These are phyloP conservation scores for Cornus florida DNA, from an alignment of 148 eudicot species.

Conservation along the genomic window DNA sequence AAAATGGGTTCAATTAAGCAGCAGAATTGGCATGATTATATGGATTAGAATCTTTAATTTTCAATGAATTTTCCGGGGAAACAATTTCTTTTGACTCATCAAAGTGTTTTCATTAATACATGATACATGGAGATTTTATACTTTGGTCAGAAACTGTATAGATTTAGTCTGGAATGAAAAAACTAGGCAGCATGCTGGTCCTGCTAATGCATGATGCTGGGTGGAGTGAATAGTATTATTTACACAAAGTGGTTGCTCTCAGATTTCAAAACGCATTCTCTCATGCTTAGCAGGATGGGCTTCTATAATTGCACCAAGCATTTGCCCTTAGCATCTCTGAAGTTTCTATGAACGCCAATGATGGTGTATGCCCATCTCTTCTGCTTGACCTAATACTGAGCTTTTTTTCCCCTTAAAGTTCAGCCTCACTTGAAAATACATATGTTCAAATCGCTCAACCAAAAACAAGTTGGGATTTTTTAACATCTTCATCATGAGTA, in stretches of 20 bases:
- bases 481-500: no score
- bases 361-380: not conserved
- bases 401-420: not conserved
- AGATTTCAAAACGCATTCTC: no score
- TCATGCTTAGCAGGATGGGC: no score
- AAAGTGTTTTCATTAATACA: not conserved
- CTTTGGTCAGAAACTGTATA: not conserved
- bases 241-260: no score
- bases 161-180: not conserved
- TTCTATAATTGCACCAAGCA: no score
- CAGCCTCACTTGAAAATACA: not conserved
- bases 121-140: not conserved
- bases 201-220: no score
- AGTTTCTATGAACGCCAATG: no score
- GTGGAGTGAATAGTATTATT: no score
- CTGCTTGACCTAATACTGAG: not conserved
- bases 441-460: not conserved
- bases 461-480: not conserved
- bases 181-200: no score
- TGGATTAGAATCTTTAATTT: not conserved
- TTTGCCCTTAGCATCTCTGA: no score
- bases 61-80: not conserved
- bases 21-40: not conserved
- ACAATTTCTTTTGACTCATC: not conserved
- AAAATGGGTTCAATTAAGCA: not conserved